A percentile compares a stretch with the other conserved stretches of the same genome.
Evolutionary conservation across 2,329 filamentous ascomycete species (phyloP).

Genomic region (Colletotrichum tofieldiae): DNA sequence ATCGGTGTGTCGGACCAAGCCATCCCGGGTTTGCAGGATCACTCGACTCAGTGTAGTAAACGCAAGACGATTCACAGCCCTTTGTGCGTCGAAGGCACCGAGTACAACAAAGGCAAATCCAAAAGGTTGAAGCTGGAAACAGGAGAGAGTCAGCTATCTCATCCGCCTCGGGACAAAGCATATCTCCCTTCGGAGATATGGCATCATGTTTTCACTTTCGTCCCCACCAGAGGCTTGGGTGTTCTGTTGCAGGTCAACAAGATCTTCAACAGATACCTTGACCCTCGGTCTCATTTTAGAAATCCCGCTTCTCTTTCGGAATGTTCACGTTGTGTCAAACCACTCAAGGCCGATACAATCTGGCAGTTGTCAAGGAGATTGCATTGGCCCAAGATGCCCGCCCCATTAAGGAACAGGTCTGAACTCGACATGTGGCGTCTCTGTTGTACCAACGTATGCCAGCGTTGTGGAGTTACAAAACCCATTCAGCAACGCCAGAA

Average conservation of each 20-base stretch:
- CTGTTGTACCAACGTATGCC: slow-evolving; percentile 74
- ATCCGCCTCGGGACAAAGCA: background rate
- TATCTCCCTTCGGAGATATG: slow-evolving; percentile 69
- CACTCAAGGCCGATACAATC: slow-evolving; percentile 73
- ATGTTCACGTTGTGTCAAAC: slow-evolving; percentile 43
- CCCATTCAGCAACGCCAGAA: slow-evolving; percentile 45
- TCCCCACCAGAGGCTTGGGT: slow-evolving; percentile 75
- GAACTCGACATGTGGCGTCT: slow-evolving; percentile 86
- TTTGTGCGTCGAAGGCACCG: background rate
- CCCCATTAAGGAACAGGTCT: slow-evolving; percentile 74
- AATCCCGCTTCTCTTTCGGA: slow-evolving; percentile 48
- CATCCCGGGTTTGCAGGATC: background rate
- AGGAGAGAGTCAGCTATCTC: background rate
- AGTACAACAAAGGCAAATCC: background rate
- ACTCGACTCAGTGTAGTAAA: slow-evolving; percentile 3
- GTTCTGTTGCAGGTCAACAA: slow-evolving; percentile 78
- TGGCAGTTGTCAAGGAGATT: slow-evolving; percentile 80
- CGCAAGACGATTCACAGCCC: slow-evolving; percentile 22
- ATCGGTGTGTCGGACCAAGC: background rate
- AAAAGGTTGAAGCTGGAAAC: slow-evolving; percentile 20
- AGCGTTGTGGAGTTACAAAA: slow-evolving; percentile 72
- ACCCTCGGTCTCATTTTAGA: slow-evolving; percentile 58
- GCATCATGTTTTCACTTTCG: slow-evolving; percentile 79
- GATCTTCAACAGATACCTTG: slow-evolving; percentile 74
- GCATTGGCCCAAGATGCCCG: slow-evolving; percentile 78